Conservation (phyloP, 306 rosid species). For the Hippophae rhamnoides region DNA sequence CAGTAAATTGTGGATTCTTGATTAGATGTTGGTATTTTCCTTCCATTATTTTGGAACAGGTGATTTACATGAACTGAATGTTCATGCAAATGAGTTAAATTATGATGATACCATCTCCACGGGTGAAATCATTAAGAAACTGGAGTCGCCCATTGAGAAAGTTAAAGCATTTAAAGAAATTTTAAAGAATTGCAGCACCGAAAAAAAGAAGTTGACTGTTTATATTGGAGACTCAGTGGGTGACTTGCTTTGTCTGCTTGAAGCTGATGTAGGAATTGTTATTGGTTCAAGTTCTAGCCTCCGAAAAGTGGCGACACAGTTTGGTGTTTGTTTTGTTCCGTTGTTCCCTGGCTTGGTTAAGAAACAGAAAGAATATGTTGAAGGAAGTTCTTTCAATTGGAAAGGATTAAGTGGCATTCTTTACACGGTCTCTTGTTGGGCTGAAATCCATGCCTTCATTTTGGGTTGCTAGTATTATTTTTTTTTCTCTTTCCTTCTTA, state of each 20-base stretch:
- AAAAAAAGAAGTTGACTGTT: conserved; percentile 50
- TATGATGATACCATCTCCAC: conserved; percentile 70
- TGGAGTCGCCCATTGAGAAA: conserved; percentile 90
- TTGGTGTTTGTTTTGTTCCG: conserved; percentile 77
- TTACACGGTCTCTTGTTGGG: conserved; percentile 86
- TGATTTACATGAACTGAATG: conserved; percentile 48
- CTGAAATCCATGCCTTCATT: conserved; percentile 93
- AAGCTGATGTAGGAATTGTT: conserved; percentile 94
- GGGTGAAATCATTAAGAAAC: conserved; percentile 69
- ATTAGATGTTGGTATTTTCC: conserved; percentile 4
- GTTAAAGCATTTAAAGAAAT: conserved; percentile 51
- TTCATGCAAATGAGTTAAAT: conserved; percentile 77
- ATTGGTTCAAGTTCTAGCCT: conserved; percentile 90
- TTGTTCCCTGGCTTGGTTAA: conserved; percentile 61
- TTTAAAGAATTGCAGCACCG: conserved; percentile 29
- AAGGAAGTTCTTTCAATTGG: conserved; percentile 54
- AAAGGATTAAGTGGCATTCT: conserved; percentile 73
- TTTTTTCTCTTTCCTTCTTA: conserved; percentile 17
- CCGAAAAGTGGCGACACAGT: conserved; percentile 54
- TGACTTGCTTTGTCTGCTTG: conserved; percentile 85
- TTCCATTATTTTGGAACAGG: conserved; percentile 38
- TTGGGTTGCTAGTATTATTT: conserved; percentile 64
- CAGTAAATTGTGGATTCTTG: background rate
- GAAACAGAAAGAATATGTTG: conserved; percentile 54
- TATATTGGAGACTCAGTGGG: conserved; percentile 94